Evolutionary conservation across 345 rosid genomes (phyloP).

Genomic region (Populus alba): DNA sequence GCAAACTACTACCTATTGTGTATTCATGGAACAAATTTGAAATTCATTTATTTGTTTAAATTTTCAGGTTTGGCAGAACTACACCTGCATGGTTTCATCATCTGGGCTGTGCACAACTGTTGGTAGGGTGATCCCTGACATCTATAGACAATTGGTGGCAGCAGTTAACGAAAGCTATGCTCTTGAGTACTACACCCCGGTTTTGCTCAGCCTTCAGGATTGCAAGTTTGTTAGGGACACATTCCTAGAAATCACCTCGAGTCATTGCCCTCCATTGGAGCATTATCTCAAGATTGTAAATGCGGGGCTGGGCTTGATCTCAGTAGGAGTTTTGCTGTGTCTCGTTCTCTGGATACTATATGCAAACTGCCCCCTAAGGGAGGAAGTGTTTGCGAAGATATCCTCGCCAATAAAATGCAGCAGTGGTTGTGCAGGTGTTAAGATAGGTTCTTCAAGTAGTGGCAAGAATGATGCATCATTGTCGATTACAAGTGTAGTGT

Average conservation of each 20-base stretch:
- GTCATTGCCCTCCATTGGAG: slow-evolving; percentile 71
- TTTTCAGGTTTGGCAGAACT: slow-evolving; percentile 75
- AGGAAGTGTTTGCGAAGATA: slow-evolving; percentile 78
- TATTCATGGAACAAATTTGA: neutral
- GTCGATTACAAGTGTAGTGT: slow-evolving; percentile 13
- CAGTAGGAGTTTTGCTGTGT: slow-evolving; percentile 83
- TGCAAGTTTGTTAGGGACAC: slow-evolving; percentile 85
- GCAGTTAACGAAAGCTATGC: slow-evolving; percentile 86
- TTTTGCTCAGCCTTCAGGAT: slow-evolving; percentile 77
- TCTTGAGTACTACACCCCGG: slow-evolving; percentile 80
- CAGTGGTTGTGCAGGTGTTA: slow-evolving; percentile 2
- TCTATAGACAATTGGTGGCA: slow-evolving; percentile 55
- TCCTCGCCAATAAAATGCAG: slow-evolving; percentile 27
- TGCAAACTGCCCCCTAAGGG: slow-evolving; percentile 99
- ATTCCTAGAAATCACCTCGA: slow-evolving; percentile 62
- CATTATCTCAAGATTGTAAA: slow-evolving; percentile 65
- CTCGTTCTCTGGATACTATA: slow-evolving; percentile 82
- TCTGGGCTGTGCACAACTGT: slow-evolving; percentile 52
- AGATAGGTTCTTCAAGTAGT: slow-evolving; percentile 2
- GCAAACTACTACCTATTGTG: neutral
- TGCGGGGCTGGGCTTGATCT: slow-evolving; percentile 79
- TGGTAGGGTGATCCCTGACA: slow-evolving; percentile 81
- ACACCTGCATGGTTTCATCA: slow-evolving; percentile 52
- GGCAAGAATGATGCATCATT: slow-evolving; percentile 2
- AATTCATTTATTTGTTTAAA: neutral